Percentiles rank a stretch among this genome's conserved stretches.
phyloP scores from a whole-genome alignment of 495 filamentous ascomycete genomes.

The Penicillium paxilli region DNA sequence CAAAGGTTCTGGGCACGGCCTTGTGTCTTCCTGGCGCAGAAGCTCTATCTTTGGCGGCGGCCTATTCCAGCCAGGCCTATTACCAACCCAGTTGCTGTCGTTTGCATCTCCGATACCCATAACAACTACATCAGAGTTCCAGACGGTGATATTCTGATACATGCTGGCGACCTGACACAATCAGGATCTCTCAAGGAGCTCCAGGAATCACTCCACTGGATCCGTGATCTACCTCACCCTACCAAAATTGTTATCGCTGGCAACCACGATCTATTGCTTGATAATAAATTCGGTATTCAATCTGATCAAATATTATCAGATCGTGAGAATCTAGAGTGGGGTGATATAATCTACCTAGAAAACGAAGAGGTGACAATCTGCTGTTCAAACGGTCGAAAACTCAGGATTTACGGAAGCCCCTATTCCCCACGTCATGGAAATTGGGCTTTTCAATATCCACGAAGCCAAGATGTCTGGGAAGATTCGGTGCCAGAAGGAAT shows the following conservation, averaged over 20 bases:
- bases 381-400: conserved; percentile 49
- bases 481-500: conserved; percentile 57
- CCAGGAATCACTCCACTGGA: conserved; percentile 64
- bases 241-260: conserved; percentile 62
- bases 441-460: conserved; percentile 51
- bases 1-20: not conserved
- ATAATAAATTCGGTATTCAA: conserved; percentile 5
- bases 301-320: not conserved
- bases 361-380: conserved; percentile 42
- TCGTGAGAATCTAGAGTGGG: conserved; percentile 30
- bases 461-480: conserved; percentile 24
- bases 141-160: conserved; percentile 24
- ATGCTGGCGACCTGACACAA: conserved; percentile 49
- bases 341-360: conserved; percentile 51
- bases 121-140: conserved; percentile 12
- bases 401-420: conserved; percentile 57
- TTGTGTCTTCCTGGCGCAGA: not conserved
- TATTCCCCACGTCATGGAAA: conserved; percentile 51
- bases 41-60: not conserved
- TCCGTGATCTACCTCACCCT: conserved; percentile 56
- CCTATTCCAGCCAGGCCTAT: not conserved
- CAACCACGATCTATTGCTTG: conserved; percentile 1
- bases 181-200: conserved; percentile 57
- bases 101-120: conserved; percentile 27
- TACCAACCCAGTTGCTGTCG: not conserved